Percentiles rank a stretch among this genome's conserved stretches.
These are phyloP conservation scores for Hortiboletus flavorubellus DNA, from an alignment of 768 basidiomycete species.

Conservation along the genomic window DNA sequence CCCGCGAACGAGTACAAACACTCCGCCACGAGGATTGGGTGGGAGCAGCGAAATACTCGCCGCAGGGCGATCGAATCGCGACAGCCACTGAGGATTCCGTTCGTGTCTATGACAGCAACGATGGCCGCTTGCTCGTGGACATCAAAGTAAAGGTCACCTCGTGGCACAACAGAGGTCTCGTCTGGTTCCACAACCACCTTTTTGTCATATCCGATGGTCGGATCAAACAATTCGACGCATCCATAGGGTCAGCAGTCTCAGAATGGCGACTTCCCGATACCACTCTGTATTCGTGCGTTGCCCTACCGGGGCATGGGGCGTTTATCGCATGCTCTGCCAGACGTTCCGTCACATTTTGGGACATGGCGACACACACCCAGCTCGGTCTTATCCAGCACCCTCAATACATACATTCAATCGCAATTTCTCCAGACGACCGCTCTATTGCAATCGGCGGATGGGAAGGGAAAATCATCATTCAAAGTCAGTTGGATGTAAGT, in stretches of 20 bases:
- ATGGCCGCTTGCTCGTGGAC: background rate
- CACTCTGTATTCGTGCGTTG: background rate
- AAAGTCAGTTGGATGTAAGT: background rate
- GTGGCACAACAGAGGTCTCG: background rate
- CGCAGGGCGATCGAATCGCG: background rate
- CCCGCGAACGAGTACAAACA: background rate
- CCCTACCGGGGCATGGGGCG: background rate
- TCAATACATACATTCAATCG: background rate
- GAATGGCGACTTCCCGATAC: background rate
- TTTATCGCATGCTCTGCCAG: background rate
- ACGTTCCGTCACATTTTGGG: background rate
- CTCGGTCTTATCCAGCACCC: background rate
- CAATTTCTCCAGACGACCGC: background rate
- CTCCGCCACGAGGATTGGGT: background rate
- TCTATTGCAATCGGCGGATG: background rate
- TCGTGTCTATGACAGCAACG: background rate
- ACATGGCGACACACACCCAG: background rate
- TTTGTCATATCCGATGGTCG: background rate
- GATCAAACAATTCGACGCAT: background rate
- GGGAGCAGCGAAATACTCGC: background rate
- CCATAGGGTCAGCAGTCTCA: background rate
- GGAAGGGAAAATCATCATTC: background rate
- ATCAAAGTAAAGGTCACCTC: background rate
- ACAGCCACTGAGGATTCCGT: background rate
- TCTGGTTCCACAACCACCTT: background rate